Evolutionary conservation across 331 rosid species (phyloP).

Genomic region (Malus hybrid): DNA sequence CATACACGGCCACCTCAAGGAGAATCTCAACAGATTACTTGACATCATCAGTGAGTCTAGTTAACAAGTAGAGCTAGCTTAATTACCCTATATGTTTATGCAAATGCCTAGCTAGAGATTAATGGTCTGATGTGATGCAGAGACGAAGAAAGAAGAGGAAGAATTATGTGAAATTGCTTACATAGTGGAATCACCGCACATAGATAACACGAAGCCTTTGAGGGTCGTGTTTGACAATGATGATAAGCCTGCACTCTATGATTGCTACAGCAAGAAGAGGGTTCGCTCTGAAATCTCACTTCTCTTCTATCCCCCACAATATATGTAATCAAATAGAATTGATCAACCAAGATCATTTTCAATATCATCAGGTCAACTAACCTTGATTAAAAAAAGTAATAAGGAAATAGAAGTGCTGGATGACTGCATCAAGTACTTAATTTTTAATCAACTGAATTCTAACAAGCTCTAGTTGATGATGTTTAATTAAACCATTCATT

Average conservation of each 20-base stretch:
- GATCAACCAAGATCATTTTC: background rate
- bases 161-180: slow-evolving; percentile 13
- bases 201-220: slow-evolving; percentile 40
- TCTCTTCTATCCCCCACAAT: background rate
- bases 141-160: slow-evolving; percentile 32
- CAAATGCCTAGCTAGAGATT: background rate
- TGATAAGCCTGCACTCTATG: slow-evolving; percentile 35
- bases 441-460: too few species aligned
- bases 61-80: background rate
- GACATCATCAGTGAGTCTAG: slow-evolving; percentile 35
- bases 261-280: slow-evolving; percentile 46
- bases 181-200: slow-evolving; percentile 29
- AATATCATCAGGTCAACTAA: background rate
- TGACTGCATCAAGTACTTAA: background rate
- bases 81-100: background rate
- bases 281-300: slow-evolving; percentile 18
- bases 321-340: background rate
- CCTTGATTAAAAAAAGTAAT: background rate
- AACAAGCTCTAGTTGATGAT: background rate
- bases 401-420: background rate
- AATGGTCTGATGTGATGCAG: slow-evolving; percentile 21
- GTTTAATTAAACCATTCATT: too few species aligned
- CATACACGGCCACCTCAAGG: slow-evolving; percentile 46
- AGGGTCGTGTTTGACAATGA: slow-evolving; percentile 34
- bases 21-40: slow-evolving; percentile 35